A percentile compares a stretch with the other conserved stretches of the same genome.
Conservation (phyloP, 2,329 filamentous ascomycete species). For the Phoma sp. region DNA sequence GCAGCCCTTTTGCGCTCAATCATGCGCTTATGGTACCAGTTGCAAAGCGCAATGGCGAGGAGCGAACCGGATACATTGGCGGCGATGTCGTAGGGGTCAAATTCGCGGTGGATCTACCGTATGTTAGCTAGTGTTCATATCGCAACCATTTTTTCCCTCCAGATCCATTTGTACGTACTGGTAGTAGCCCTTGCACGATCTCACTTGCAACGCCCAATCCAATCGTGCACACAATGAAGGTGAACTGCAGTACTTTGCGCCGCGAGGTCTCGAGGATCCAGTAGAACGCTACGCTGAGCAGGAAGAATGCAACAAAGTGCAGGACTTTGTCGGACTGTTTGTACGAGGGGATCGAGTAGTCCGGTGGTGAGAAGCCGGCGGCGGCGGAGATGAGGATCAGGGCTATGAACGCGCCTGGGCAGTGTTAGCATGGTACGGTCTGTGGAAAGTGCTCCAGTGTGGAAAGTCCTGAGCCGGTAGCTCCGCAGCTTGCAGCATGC, state of each 20-base stretch:
- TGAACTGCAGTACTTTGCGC: constrained; percentile 83
- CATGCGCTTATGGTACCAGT: constrained; percentile 96
- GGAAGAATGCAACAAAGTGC: constrained; percentile 87
- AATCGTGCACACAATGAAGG: constrained; percentile 79
- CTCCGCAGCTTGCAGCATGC: too few species aligned
- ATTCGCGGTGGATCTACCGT: constrained; percentile 61
- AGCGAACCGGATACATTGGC: constrained; percentile 86
- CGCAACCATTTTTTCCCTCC: neutral
- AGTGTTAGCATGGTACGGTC: neutral
- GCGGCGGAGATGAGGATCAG: constrained; percentile 72
- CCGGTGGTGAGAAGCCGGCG: constrained; percentile 71
- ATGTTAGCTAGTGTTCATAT: too few species aligned
- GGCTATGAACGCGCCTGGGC: constrained; percentile 57
- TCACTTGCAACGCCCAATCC: constrained; percentile 76
- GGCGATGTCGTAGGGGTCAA: constrained; percentile 84
- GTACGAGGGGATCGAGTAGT: constrained; percentile 63
- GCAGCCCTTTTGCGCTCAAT: constrained; percentile 81
- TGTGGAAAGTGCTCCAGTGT: too few species aligned
- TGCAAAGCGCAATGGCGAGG: constrained; percentile 74
- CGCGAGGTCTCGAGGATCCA: constrained; percentile 94
- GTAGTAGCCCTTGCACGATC: constrained; percentile 76
- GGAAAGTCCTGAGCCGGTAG: too few species aligned
- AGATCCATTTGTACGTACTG: constrained; percentile 42
- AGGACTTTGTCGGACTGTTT: constrained; percentile 84
- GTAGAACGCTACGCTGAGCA: constrained; percentile 88